phyloP scores from a whole-genome alignment of 192 early-diverging fungal species.

The Thoreauomyces humboldtii region DNA sequence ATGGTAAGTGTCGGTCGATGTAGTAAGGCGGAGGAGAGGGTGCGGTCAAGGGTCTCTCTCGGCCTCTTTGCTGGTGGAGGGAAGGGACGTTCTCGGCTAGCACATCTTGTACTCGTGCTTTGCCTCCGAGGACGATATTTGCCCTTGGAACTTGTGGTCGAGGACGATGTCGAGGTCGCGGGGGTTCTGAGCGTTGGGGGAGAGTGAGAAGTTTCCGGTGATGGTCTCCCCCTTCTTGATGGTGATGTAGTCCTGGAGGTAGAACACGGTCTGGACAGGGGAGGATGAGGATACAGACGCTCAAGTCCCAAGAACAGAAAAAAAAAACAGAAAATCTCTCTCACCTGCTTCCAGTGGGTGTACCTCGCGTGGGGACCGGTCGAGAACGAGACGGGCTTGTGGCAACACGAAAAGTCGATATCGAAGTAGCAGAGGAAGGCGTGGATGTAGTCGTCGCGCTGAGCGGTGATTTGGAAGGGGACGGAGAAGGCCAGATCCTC shows the following conservation, averaged over 20 bases:
- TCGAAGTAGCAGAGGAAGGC: constrained; percentile 98
- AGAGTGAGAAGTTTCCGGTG: constrained; percentile 62
- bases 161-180: constrained; percentile 93
- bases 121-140: constrained; percentile 46
- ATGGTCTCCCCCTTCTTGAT: constrained; percentile 74
- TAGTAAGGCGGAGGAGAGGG: no score
- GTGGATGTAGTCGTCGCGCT: constrained; percentile 83
- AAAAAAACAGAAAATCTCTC: no score
- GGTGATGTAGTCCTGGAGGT: constrained; percentile 71
- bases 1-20: no score
- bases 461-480: constrained; percentile 76
- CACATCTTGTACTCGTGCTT: constrained; percentile 72
- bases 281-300: no score
- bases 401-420: constrained; percentile 89
- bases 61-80: no score
- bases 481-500: constrained; percentile 80
- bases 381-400: constrained; percentile 75
- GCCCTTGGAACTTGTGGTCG: constrained; percentile 64
- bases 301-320: no score
- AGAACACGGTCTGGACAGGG: constrained; percentile 86
- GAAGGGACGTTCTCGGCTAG: constrained; percentile 28
- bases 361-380: constrained; percentile 81
- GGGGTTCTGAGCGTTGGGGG: constrained; percentile 80
- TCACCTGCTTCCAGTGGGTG: constrained; percentile 99
- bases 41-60: no score